These are phyloP conservation scores for Combretum micranthum DNA, from an alignment of 345 rosid species.

Conservation along the genomic window DNA sequence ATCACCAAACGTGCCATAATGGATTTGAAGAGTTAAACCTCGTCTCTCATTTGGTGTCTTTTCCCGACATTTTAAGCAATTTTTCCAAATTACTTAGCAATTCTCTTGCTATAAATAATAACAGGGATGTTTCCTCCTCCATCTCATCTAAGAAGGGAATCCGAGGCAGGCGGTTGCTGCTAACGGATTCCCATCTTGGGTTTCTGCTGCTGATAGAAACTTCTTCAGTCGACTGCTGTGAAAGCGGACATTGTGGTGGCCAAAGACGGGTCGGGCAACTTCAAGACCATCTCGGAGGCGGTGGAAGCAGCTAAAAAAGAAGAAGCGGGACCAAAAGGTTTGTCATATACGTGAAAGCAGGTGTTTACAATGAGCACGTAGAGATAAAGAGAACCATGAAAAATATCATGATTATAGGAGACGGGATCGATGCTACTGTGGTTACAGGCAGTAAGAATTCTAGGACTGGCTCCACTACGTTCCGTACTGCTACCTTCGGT, in stretches of 20 bases:
- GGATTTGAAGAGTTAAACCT: slow-evolving; percentile 62
- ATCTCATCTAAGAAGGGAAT: slow-evolving; percentile 5
- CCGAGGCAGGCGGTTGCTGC: slow-evolving; percentile 38
- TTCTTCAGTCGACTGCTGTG: slow-evolving; percentile 28
- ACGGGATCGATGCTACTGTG: slow-evolving; percentile 68
- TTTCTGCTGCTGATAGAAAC: slow-evolving; percentile 49
- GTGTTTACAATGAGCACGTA: slow-evolving; percentile 62
- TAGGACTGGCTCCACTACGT: slow-evolving; percentile 58
- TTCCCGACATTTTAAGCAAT: slow-evolving; percentile 33
- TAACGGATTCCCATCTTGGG: slow-evolving; percentile 63
- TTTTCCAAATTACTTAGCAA: slow-evolving; percentile 65
- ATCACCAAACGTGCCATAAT: slow-evolving; percentile 61
- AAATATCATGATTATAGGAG: slow-evolving; percentile 71
- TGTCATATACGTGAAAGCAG: slow-evolving; percentile 67
- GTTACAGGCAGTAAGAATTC: slow-evolving; percentile 54
- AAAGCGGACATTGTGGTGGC: slow-evolving; percentile 73
- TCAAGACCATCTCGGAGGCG: slow-evolving; percentile 53
- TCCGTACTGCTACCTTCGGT: slow-evolving; percentile 80
- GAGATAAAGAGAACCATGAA: slow-evolving; percentile 45
- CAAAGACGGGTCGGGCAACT: slow-evolving; percentile 73
- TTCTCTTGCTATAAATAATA: slow-evolving; percentile 60
- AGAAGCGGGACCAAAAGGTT: slow-evolving; percentile 33
- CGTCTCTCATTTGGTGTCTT: slow-evolving; percentile 23
- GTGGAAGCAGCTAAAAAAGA: slow-evolving; percentile 38
- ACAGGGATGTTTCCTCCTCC: slow-evolving; percentile 17